These are phyloP conservation scores for Talaromyces sp. DNA, from an alignment of 2,329 filamentous ascomycete species.

Conservation along the genomic window DNA sequence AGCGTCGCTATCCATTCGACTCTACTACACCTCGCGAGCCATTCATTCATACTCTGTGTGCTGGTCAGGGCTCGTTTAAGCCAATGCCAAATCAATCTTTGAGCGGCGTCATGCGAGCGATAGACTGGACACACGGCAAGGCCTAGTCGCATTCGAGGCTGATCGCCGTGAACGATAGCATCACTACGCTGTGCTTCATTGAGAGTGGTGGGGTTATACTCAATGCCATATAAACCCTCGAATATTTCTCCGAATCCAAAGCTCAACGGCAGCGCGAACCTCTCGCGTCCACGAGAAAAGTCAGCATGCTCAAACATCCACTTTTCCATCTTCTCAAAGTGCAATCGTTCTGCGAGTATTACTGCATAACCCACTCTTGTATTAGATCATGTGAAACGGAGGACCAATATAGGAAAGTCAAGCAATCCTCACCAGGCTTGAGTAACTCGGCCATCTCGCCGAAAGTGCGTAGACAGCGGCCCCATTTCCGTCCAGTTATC, in stretches of 20 bases:
- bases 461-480: conserved; percentile 14
- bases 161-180: not conserved
- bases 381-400: not conserved
- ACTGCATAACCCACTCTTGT: not conserved
- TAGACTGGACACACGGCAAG: conserved; percentile 3
- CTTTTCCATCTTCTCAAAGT: not conserved
- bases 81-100: not conserved
- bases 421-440: conserved; percentile 13
- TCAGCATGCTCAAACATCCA: not conserved
- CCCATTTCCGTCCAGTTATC: conserved; percentile 12
- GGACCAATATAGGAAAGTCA: not conserved
- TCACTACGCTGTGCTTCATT: not conserved
- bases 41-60: not conserved
- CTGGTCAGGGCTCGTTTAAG: not conserved
- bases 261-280: not conserved
- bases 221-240: not conserved
- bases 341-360: conserved; percentile 6
- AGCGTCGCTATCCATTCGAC: conserved; percentile 1
- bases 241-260: conserved; percentile 14
- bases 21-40: not conserved
- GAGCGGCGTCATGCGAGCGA: too few species aligned
- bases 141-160: not conserved
- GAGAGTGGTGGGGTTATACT: not conserved
- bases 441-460: not conserved
- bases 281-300: not conserved